phyloP scores from a whole-genome alignment of 768 basidiomycete species.

The Amylocystis lapponica region DNA sequence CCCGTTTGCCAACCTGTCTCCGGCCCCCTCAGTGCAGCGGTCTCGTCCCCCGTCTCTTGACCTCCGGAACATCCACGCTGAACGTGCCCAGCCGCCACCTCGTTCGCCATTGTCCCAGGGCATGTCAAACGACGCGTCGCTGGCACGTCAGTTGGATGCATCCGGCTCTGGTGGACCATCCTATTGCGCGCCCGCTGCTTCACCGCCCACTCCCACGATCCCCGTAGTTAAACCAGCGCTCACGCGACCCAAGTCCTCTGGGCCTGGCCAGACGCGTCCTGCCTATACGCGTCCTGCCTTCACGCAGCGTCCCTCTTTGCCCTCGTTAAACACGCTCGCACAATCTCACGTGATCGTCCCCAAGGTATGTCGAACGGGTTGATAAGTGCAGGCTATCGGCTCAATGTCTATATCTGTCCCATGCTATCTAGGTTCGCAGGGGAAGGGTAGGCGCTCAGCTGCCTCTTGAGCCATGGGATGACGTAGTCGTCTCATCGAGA shows the following conservation, averaged over 20 bases:
- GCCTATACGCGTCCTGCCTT: conserved; percentile 40
- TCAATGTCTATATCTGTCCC: conserved; percentile 1
- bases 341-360: conserved; percentile 30
- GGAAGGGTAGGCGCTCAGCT: conserved; percentile 37
- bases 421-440: conserved; percentile 29
- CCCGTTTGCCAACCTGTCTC: conserved; percentile 61
- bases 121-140: conserved; percentile 5
- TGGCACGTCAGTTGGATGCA: not conserved
- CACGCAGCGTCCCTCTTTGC: conserved; percentile 34
- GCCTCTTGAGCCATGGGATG: conserved; percentile 38
- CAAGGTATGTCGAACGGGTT: conserved; percentile 25
- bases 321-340: conserved; percentile 35
- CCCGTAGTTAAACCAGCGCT: conserved; percentile 6
- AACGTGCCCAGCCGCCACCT: conserved; percentile 5
- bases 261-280: conserved; percentile 30
- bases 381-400: not conserved
- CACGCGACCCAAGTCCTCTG: conserved; percentile 28
- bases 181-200: conserved; percentile 9
- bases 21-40: conserved; percentile 15
- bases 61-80: conserved; percentile 10
- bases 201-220: conserved; percentile 14
- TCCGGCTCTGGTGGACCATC: not conserved
- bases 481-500: conserved; percentile 8
- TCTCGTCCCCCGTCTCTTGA: conserved; percentile 12
- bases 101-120: conserved; percentile 17